Base-by-base conservation (phyloP, 129 eudicot species). In the sunflower (Helianthus annuus) region DNA sequence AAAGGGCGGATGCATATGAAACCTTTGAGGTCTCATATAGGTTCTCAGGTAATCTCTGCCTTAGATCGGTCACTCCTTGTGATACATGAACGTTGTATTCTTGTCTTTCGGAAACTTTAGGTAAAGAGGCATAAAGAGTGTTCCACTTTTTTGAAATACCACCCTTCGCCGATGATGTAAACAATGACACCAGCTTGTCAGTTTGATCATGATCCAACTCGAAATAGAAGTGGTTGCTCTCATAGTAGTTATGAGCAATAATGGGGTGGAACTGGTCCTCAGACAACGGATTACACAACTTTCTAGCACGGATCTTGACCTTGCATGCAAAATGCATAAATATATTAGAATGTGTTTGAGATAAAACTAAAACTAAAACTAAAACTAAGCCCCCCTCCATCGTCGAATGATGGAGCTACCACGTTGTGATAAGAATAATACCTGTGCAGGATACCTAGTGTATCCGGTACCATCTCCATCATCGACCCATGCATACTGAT, bases 371-470 rank as follows among this genome's bases (percentile, higher is more conserved):
- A 63, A 62, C 11, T 34, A 62, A 62, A 6, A n/a, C n/a, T n/a
- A n/a, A n/a, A n/a, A n/a, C n/a, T n/a, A n/a, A n/a, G n/a, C n/a
- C n/a, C 29, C 14, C 45, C 7, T 24, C 66, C 19, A 62, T 68
- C 40, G 61, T 7, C 69, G 48, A 2, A 55, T 70, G 32, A 29
- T 29, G 58, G 13, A 52, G 57, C 65, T 64, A 66, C 48, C 19
- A 72, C 46, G 55, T 36, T 32, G 34, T 10, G 53, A 45, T 46
- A 27, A 7, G 6, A 74, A 63, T 36, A 34, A 69, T 70, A 93
- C 98, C 90, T 93, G 98, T 34, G 96, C 98, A 17, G 95, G 84
- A 73, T 71, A 93, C 53, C 75, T 62, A 44, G 98, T 87, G 17
- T 4, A 32, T 24, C 69, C 83, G n/a, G 66, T 12, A 2, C 81